Base-by-base conservation (phyloP, 164 flowering plant species). In the Amborella trichopoda region DNA sequence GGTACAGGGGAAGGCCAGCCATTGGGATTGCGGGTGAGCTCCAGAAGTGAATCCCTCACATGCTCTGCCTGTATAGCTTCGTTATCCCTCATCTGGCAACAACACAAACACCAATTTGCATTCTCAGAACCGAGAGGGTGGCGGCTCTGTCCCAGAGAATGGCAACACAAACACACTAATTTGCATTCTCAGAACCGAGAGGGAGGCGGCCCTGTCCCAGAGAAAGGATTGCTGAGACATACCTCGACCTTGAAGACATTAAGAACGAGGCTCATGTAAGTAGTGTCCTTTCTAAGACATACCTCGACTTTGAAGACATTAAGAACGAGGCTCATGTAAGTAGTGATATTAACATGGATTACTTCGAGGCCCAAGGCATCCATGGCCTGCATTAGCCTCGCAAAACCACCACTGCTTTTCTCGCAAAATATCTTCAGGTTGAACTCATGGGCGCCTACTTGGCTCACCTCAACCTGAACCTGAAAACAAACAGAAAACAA, bases 231-330 rank as follows among this genome's bases (percentile, higher is more conserved):
- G n/a, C n/a, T n/a, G n/a, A n/a, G n/a, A n/a, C n/a, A n/a, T n/a
- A n/a, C n/a, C n/a, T n/a, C n/a, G n/a, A n/a, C n/a, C n/a, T n/a
- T n/a, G n/a, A n/a, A n/a, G n/a, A n/a, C n/a, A n/a, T n/a, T n/a
- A n/a, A n/a, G n/a, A n/a, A n/a, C n/a, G n/a, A n/a, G n/a, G n/a
- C n/a, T n/a, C n/a, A n/a, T n/a, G n/a, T n/a, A n/a, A n/a, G n/a
- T n/a, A n/a, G n/a, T n/a, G n/a, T n/a, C n/a, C n/a, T n/a, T n/a
- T n/a, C n/a, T n/a, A n/a, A n/a, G n/a, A 37, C 48, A 52, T 52
- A 81, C 98, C 96, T 83, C 73, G 9, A 81, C 94, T 65, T 58
- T 70, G 69, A 90, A 76, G 16, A 86, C 74, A 63, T 71, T 74
- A 5, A 84, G 68, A 14, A 77, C 93, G 3, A 86, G 72, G 54